Evolutionary conservation across 257 asterid genomes (phyloP).

Genomic region (Orobanche coerulescens): DNA sequence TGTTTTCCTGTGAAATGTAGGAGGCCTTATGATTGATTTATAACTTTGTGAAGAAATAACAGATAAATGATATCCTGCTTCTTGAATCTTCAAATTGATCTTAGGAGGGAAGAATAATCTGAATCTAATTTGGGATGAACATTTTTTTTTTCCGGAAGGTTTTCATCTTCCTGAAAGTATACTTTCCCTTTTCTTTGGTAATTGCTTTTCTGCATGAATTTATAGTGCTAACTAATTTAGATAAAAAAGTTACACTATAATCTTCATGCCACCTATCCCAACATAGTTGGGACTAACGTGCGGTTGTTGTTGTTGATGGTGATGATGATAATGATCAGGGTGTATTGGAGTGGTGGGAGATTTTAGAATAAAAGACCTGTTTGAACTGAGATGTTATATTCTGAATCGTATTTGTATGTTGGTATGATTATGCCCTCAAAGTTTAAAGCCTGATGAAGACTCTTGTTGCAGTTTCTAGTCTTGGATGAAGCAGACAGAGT

Average conservation of each 20-base stretch:
- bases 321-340: no score
- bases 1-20: background rate
- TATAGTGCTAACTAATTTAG: no score
- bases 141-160: background rate
- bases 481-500: conserved; percentile 98
- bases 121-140: background rate
- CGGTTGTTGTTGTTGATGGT: no score
- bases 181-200: no score
- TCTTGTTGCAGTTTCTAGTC: conserved; percentile 68
- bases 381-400: background rate
- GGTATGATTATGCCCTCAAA: background rate
- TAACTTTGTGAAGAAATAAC: background rate
- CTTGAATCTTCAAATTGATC: background rate
- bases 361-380: no score
- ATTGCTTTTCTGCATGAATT: no score
- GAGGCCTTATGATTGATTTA: background rate
- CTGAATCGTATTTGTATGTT: no score
- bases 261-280: no score
- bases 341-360: no score
- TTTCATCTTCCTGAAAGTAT: no score
- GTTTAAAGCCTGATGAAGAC: conserved; percentile 8
- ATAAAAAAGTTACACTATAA: no score
- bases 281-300: no score
- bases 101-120: background rate
- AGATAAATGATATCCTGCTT: background rate